Evolutionary conservation across 495 filamentous ascomycete genomes (phyloP), one percentile per base, ranked within the genome.

Genomic region (Neurospora sp.): DNA sequence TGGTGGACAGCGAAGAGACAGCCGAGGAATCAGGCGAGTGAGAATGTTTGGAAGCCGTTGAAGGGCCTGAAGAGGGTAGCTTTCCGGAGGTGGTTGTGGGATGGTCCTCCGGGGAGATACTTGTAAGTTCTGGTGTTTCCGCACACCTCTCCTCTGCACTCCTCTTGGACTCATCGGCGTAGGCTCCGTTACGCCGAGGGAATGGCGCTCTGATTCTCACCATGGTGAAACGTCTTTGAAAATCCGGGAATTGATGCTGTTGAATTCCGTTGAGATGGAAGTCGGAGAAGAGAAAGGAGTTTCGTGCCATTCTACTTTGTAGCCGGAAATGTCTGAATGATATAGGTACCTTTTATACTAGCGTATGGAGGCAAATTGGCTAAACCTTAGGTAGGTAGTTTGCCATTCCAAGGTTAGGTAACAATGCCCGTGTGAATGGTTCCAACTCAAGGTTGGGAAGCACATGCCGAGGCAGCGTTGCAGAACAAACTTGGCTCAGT

Each of bases 31-130:
- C 8, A 1, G 44, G n/a, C 44, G n/a, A 1, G 3, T 4, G n/a
- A 0, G 44, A 9, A 4, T 20, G n/a, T 0, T 10, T 22, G 0
- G 8, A 4, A 2, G n/a, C 8, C 3, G 44, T 9, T 48, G n/a
- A 1, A 1, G 1, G n/a, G 17, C 7, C 44, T 20, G n/a, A 10
- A 20, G n/a, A 3, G 44, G 44, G 17, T 0, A n/a, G 1, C 3
- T 0, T n/a, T 3, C 42, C 6, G 6, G 42, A 45, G 7, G 42
- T 45, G n/a, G 44, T 48, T 20, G 44, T 48, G 44, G 44, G 16
- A 42, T 1, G 4, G 40, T 41, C 10, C 1, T 16, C 10, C 12
- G 12, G 16, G 6, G 4, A 1, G 27, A 27, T 27, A 27, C 27
- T 27, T 27, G 27, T 27, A 27, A 27, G 27, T n/a, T n/a, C n/a